These are phyloP conservation scores for Globisporangium splendens DNA, from an alignment of 352 stramenopile species.

Conservation along the genomic window DNA sequence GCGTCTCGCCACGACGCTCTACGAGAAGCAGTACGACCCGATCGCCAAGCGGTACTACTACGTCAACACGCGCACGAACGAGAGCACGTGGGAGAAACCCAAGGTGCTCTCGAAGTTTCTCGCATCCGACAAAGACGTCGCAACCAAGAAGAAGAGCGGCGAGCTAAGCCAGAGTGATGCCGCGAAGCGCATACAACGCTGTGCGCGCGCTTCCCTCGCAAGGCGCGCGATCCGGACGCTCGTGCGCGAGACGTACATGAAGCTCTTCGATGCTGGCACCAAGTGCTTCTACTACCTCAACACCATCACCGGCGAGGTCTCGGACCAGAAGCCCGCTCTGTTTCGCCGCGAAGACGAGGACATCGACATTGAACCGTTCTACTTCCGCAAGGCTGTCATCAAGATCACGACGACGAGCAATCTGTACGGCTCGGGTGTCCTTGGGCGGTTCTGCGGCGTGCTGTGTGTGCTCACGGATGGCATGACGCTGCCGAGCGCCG, in stretches of 20 bases:
- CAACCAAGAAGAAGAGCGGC: neutral
- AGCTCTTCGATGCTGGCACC: constrained; percentile 49
- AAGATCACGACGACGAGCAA: constrained; percentile 51
- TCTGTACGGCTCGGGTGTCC: constrained; percentile 37
- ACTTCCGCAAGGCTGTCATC: constrained; percentile 59
- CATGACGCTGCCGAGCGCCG: constrained; percentile 38
- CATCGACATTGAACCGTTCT: constrained; percentile 56
- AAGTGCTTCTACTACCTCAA: constrained; percentile 71
- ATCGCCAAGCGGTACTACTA: constrained; percentile 61
- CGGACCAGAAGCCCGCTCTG: constrained; percentile 43
- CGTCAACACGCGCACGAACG: constrained; percentile 63
- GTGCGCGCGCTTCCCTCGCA: constrained; percentile 36
- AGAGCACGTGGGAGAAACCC: constrained; percentile 56
- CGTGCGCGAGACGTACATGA: constrained; percentile 72
- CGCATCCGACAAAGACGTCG: constrained; percentile 14
- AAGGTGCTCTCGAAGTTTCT: constrained; percentile 44
- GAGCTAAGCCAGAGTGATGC: constrained; percentile 29
- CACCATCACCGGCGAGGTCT: constrained; percentile 38
- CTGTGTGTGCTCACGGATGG: constrained; percentile 54
- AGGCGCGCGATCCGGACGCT: constrained; percentile 32
- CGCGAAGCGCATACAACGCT: constrained; percentile 46
- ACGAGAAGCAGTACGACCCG: constrained; percentile 61
- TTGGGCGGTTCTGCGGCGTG: constrained; percentile 43
- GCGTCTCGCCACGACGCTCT: constrained; percentile 36
- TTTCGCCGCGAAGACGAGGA: constrained; percentile 43